Base-by-base conservation (phyloP, 768 basidiomycete species). In the Clitopilus passeckerianus region DNA sequence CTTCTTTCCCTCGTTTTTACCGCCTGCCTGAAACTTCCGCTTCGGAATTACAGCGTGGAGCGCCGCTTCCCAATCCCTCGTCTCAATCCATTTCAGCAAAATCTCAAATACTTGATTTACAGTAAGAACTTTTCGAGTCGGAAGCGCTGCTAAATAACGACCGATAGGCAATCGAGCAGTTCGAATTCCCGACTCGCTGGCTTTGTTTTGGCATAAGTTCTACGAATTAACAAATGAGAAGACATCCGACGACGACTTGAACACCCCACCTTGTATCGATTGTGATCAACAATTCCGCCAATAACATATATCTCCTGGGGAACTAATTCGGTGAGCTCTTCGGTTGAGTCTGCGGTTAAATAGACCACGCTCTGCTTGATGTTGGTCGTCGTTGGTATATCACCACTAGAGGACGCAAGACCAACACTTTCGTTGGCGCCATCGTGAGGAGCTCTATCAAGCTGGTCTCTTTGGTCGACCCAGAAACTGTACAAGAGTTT, bases 41-140 rank as follows among this genome's bases (percentile, higher is more conserved):
- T 87, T 89, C 0, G 97, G 97, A 57, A 99, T 91, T 55, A 96
- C 91, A n/a, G 84, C 79, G 67, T 90, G 84, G 56, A 99, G 82
- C 0, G 97, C 92, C 58, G 84, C 72, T 68, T 90, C 86, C 97
- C 97, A 99, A 65, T 89, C 81, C 61, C 83, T 80, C 14, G 82
- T 86, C 68, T 93, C 90, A n/a, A 89, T 82, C 91, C 93, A 98
- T 64, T 87, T 85, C 18, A 95, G 72, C 58, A 99, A 78, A 64
- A 98, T 97, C 71, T 96, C 93, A 68, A 95, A 91, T 24, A 90
- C 89, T 74, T 98, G 97, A 72, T 99, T 98, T 57, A 99, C 95
- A 1, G 97, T 99, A 63, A 99, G 79, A 33, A 99, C 94, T 67
- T 98, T 98, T 61, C 97, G 86, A 9, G 95, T 95, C 33, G 88